phyloP scores from a whole-genome alignment of 1,284 basidiomycete species.

The Cutaneotrichosporon sp. region DNA sequence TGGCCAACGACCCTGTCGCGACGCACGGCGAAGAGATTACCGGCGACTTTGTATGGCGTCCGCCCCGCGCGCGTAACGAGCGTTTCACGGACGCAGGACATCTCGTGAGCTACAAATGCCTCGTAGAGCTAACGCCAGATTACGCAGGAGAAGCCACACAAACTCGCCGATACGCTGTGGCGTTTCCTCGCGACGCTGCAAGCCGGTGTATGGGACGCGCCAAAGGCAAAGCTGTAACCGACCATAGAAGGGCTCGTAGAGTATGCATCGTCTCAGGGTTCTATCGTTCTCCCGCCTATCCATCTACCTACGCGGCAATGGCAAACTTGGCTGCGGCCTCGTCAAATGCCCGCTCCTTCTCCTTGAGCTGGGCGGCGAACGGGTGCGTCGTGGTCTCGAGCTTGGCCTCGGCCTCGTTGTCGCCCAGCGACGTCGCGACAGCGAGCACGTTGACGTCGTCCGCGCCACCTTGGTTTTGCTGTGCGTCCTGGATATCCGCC shows the following conservation, averaged over 20 bases:
- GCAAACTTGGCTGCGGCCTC: conserved; percentile 61
- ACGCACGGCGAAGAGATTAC: conserved; percentile 29
- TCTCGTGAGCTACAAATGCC: conserved; percentile 23
- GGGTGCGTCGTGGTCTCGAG: conserved; percentile 39
- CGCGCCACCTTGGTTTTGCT: conserved; percentile 53
- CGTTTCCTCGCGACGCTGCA: conserved; percentile 26
- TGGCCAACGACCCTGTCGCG: conserved; percentile 21
- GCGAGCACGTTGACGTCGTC: conserved; percentile 65
- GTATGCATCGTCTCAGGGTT: background rate
- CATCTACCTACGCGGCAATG: conserved; percentile 32
- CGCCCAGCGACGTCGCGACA: conserved; percentile 62
- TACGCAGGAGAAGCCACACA: conserved; percentile 36
- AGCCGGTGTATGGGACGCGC: conserved; percentile 10
- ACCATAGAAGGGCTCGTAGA: background rate
- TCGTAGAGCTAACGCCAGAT: conserved; percentile 15
- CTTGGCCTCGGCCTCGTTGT: conserved; percentile 54
- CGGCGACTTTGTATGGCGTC: conserved; percentile 35
- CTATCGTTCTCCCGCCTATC: no score
- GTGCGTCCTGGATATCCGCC: conserved; percentile 75
- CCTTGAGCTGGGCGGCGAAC: conserved; percentile 35
- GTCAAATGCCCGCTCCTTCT: conserved; percentile 51
- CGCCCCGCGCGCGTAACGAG: conserved; percentile 27
- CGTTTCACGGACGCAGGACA: conserved; percentile 33
- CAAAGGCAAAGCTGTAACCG: conserved; percentile 5
- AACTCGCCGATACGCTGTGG: conserved; percentile 30